phyloP scores from a whole-genome alignment of 2,329 filamentous ascomycete species.

The Calycina herbarum region DNA sequence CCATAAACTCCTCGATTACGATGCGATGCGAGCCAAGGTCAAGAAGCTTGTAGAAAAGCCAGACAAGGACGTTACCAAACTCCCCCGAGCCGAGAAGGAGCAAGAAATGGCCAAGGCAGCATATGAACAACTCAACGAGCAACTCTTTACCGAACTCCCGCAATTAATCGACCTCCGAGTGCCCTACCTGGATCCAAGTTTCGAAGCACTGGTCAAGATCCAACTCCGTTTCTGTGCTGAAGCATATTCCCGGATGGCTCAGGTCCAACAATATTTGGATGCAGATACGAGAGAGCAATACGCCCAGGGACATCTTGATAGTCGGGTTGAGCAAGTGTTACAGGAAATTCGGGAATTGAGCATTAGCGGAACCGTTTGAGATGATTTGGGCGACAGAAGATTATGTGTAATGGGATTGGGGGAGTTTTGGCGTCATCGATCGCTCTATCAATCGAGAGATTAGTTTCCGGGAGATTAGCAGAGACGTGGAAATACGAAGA shows the following conservation, averaged over 20 bases:
- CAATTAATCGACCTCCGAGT: slow-evolving; percentile 96
- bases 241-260: slow-evolving; percentile 96
- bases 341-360: slow-evolving; percentile 97
- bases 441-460: neutral
- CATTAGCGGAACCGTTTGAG: slow-evolving; percentile 72
- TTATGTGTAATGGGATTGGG: slow-evolving; percentile 9
- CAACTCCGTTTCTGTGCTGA: slow-evolving; percentile 97
- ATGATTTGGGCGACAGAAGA: neutral
- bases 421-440: slow-evolving; percentile 28
- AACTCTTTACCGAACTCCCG: slow-evolving; percentile 87
- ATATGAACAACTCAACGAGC: slow-evolving; percentile 97
- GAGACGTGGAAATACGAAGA: neutral
- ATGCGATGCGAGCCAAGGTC: slow-evolving; percentile 90
- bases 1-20: slow-evolving; percentile 98
- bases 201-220: slow-evolving; percentile 98
- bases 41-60: slow-evolving; percentile 98
- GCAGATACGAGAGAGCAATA: slow-evolving; percentile 95
- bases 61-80: slow-evolving; percentile 96
- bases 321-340: slow-evolving; percentile 88
- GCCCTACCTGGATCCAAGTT: slow-evolving; percentile 93
- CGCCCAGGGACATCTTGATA: slow-evolving; percentile 87
- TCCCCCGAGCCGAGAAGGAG: slow-evolving; percentile 94
- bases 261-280: slow-evolving; percentile 97
- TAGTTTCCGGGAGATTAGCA: neutral
- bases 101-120: slow-evolving; percentile 89